Base-by-base conservation (phyloP, 192 early-diverging fungal genomes). In the Coemansia brasiliensis region DNA sequence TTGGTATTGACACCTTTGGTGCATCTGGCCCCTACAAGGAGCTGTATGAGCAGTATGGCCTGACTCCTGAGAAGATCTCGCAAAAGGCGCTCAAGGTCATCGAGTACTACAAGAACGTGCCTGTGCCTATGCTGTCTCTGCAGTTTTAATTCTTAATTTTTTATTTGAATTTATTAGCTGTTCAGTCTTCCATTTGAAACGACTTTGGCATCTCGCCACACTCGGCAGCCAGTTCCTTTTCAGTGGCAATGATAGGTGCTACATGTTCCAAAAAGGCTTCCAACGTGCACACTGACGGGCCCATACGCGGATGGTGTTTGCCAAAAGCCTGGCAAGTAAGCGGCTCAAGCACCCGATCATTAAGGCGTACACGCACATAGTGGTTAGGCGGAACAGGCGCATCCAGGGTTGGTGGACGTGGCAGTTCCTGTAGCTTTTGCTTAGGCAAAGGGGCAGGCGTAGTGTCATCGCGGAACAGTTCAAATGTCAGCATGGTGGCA, bases 1-100 rank as follows among this genome's bases (percentile, higher is more conserved):
- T 95, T 61, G 94, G 94, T 54, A 90, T 98, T 72, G 89, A 91
- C 49, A 86, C 85, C 11, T 98, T 95, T 69, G 96, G 96, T 45
- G 69, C 85, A 15, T 92, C 89, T 22, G 96, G 85, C 24, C 94
- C 94, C 15, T 87, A 84, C 74, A 71, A 83, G 67, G 67, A 92
- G 59, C 74, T 93, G n/a, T 96, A 90, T 78, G 83, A 94, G 74
- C 82, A 89, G 63, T 92, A 92, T 61, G 90, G 87, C n/a, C 76
- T 96, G 29, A 88, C 88, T 7, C 84, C 87, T 48, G 90, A 92
- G 21, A 81, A 65, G 38, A 69, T 91, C 60, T 84, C 87, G 8
- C 65, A 68, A 8, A 93, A 93, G 79, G 91, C 89, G n/a, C 80
- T 86, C 65, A 88, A 92, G 74, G 67, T 88, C 38, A 70, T 96